Evolutionary conservation across 140 eudicot genomes (phyloP), one percentile per base, ranked within the genome.

Genomic region (Bidens hawaiensis): DNA sequence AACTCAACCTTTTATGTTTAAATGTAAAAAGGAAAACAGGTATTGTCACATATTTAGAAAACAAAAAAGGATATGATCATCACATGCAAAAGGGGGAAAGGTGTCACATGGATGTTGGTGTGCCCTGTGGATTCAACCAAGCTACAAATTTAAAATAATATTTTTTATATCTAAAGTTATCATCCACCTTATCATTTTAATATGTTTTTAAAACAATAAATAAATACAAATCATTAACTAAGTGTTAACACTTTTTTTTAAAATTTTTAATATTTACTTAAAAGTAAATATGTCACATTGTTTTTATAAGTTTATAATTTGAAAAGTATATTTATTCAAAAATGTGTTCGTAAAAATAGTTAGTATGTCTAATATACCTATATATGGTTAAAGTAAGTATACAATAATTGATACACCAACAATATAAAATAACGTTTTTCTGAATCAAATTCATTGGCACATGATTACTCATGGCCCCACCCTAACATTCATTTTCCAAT

Each of bases 11-110:
- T 10, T 34, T 34, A 14, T 31, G 38, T 31, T n/a, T n/a, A n/a
- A n/a, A n/a, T n/a, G n/a, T n/a, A 10, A 2, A 31, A 31, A 31
- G 8, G 38, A 65, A 24, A 13, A 58, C 21, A 69, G 4, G 45
- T 27, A 28, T 69, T n/a, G 9, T 5, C 38, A 31, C 67, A 43
- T 24, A 69, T 46, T 45, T 58, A 41, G 41, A 64, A 48, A 72
- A 64, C 66, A 63, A 72, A 72, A 72, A 49, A 18, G 67, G 67
- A 72, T 64, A 60, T 22, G 26, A n/a, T 36, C 61, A 11, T 72
- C 72, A 72, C 78, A 73, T 73, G 72, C 72, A 72, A 72, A 57
- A 64, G 76, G 4, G n/a, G 34, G 41, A 50, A 71, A 71, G 50
- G 67, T 33, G 65, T 72, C 77, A 64, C 72, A 72, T 64, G 77